Percentiles rank a stretch among this genome's conserved stretches.
These are phyloP conservation scores for Linanthus parryae DNA, from an alignment of 148 eudicot species.

Conservation along the genomic window DNA sequence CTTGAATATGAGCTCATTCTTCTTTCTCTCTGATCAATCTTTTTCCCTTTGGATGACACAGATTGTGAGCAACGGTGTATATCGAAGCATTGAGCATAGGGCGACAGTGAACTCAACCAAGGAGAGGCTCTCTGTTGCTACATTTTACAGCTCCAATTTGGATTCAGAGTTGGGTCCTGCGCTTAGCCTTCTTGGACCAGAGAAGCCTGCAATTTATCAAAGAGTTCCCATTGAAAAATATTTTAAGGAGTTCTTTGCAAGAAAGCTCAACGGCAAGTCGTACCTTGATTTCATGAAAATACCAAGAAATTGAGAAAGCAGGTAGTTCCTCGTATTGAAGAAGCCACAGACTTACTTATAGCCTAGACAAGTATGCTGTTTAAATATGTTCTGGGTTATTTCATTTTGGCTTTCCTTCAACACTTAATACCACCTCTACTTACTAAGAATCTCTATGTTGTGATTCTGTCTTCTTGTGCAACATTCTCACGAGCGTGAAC, in stretches of 20 bases:
- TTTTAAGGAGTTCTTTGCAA: constrained; percentile 24
- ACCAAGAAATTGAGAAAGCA: neutral
- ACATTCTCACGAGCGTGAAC: no score
- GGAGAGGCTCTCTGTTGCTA: constrained; percentile 45
- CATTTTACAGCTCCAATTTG: constrained; percentile 21
- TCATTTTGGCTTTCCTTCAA: no score
- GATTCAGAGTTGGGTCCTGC: constrained; percentile 32
- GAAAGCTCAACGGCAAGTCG: constrained; percentile 28
- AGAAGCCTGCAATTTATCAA: constrained; percentile 27
- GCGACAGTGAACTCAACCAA: constrained; percentile 12
- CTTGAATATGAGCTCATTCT: no score
- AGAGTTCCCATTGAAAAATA: constrained; percentile 20
- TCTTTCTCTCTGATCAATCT: no score
- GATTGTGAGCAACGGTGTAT: constrained; percentile 5
- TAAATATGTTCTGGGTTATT: no score
- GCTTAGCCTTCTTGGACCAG: constrained; percentile 23
- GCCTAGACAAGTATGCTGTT: no score
- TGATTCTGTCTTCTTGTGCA: no score
- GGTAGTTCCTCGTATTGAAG: no score
- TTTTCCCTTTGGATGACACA: constrained; percentile 1
- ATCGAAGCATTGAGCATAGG: constrained; percentile 7
- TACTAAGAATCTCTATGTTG: no score
- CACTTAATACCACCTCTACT: no score
- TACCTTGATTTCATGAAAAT: constrained; percentile 26
- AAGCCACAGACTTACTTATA: no score